Evolutionary conservation across 768 basidiomycete genomes (phyloP).

Genomic region (Podaxis sp.): DNA sequence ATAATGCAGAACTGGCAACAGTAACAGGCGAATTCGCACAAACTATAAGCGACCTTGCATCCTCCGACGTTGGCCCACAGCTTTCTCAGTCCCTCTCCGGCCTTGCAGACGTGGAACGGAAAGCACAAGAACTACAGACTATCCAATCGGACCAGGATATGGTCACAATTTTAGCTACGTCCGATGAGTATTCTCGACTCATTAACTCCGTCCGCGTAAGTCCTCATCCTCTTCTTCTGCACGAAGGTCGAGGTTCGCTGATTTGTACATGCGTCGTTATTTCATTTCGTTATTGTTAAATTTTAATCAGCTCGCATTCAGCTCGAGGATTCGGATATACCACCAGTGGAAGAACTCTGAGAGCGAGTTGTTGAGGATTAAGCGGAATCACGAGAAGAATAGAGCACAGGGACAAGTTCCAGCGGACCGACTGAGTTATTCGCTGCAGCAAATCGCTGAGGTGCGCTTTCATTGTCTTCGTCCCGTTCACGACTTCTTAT

Average conservation of each 20-base stretch:
- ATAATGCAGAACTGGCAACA: slow-evolving; percentile 59
- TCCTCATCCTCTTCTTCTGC: slow-evolving; percentile 12
- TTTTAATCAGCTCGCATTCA: slow-evolving; percentile 72
- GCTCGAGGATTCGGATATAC: slow-evolving; percentile 81
- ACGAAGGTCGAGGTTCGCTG: not conserved
- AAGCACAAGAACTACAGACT: slow-evolving; percentile 71
- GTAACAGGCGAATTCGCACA: slow-evolving; percentile 82
- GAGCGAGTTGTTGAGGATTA: slow-evolving; percentile 67
- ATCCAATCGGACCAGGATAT: slow-evolving; percentile 83
- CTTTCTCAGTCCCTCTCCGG: slow-evolving; percentile 69
- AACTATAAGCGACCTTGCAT: slow-evolving; percentile 64
- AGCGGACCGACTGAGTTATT: slow-evolving; percentile 67
- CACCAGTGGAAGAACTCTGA: slow-evolving; percentile 82
- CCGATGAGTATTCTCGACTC: slow-evolving; percentile 92
- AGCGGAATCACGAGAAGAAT: slow-evolving; percentile 78
- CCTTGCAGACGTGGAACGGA: slow-evolving; percentile 73
- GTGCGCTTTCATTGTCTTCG: slow-evolving; percentile 35
- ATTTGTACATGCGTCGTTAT: not conserved
- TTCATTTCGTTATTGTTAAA: not conserved
- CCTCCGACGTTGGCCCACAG: slow-evolving; percentile 74
- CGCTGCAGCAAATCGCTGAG: slow-evolving; percentile 81
- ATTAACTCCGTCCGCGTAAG: slow-evolving; percentile 84
- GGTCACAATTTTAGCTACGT: slow-evolving; percentile 76
- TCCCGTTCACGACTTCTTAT: not conserved
- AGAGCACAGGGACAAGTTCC: slow-evolving; percentile 74